These are phyloP conservation scores for Fistulinella staudtii DNA, from an alignment of 1,284 basidiomycete species.

Conservation along the genomic window DNA sequence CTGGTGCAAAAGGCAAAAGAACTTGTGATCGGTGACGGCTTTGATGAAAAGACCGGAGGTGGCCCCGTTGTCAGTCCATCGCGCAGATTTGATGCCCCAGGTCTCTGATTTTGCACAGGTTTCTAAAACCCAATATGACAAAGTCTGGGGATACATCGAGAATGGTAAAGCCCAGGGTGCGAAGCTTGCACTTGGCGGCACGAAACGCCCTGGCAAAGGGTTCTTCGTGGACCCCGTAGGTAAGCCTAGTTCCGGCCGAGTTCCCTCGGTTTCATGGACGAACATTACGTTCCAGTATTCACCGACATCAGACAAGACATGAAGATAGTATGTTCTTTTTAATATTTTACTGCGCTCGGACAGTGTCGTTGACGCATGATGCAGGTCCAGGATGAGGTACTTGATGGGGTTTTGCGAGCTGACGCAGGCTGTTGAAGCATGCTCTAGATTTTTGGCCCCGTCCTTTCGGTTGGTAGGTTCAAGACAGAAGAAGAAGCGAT, in stretches of 20 bases:
- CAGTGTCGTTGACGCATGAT: slow-evolving; percentile 11
- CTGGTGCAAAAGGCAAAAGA: slow-evolving; percentile 67
- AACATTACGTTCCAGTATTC: slow-evolving; percentile 51
- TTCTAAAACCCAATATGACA: slow-evolving; percentile 83
- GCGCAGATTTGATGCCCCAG: slow-evolving; percentile 4
- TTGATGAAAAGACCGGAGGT: slow-evolving; percentile 68
- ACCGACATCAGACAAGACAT: slow-evolving; percentile 66
- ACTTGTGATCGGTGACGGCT: slow-evolving; percentile 75
- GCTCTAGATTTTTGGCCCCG: slow-evolving; percentile 79
- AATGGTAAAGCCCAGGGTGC: slow-evolving; percentile 84
- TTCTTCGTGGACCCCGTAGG: slow-evolving; percentile 77
- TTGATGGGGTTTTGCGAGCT: slow-evolving; percentile 5
- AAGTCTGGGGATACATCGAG: slow-evolving; percentile 87
- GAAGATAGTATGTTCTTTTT: slow-evolving; percentile 66
- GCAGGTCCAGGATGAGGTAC: slow-evolving; percentile 72
- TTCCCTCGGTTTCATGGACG: neutral
- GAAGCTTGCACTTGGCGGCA: slow-evolving; percentile 74
- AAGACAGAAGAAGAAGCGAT: slow-evolving; percentile 78
- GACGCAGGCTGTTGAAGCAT: slow-evolving; percentile 6
- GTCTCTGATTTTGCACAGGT: slow-evolving; percentile 44
- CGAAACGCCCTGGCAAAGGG: slow-evolving; percentile 64
- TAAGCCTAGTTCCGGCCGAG: slow-evolving; percentile 35
- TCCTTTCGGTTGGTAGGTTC: slow-evolving; percentile 75
- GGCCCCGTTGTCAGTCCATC: slow-evolving; percentile 69
- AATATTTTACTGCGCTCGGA: neutral